Base-by-base conservation (phyloP, 495 filamentous ascomycete genomes). In the Lentithecium fluviatile region DNA sequence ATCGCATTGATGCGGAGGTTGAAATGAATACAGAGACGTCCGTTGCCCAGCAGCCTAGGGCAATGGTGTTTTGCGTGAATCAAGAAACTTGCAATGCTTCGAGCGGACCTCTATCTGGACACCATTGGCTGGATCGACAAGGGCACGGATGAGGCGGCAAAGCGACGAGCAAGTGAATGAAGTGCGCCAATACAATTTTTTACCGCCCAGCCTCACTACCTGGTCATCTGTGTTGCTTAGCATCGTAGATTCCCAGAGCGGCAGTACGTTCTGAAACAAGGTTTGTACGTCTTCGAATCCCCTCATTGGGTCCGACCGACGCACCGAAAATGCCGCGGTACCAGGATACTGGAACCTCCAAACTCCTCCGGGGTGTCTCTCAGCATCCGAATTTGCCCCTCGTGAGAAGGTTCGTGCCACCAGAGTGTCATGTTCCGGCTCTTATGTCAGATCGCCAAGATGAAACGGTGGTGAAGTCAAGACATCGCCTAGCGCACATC, bases 361-460 rank as follows among this genome's bases (percentile, higher is more conserved):
- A n/a, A 21, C 29, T 13, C 13, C 5, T 3, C 13, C 13, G 5
- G 19, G 57, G 34, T 15, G 54, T 10, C 19, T 61, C 23, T 56
- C 56, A 2, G 52, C 51, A 51, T 24, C 12, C 17, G 36, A 19
- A 53, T 47, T 8, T 52, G 19, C 48, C 48, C 15, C 43, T 42
- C 13, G 38, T 51, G 59, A n/a, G 51, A 56, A 45, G 17, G 5
- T 4, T 43, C 43, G 51, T 49, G 59, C 34, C 36, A 43, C 45
- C 51, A 47, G 51, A 55, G 59, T 62, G n/a, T 55, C 59, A 56
- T 24, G 25, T 45, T 40, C 29, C 5, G 29, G 36, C n/a, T 21
- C 25, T 19, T 37, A 6, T 8, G 52, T 52, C 51, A 52, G 60
- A 57, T 63, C 60, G 60, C 60, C 60, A 63, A 63, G 60, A 34